phyloP scores from a whole-genome alignment of 441 rosid genomes.

The Adansonia rubrostipa region DNA sequence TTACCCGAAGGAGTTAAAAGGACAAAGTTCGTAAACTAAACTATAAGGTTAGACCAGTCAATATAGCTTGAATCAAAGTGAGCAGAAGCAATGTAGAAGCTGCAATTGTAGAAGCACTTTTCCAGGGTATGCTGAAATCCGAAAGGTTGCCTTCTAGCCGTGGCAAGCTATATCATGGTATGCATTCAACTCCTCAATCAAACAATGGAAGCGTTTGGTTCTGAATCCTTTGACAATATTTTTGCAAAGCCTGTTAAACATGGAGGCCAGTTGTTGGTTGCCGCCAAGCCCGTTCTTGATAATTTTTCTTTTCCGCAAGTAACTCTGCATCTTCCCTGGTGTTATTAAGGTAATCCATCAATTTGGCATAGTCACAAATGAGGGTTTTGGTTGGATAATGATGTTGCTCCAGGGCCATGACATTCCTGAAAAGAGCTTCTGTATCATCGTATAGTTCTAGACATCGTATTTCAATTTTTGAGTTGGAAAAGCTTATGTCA shows the following conservation, averaged over 20 bases:
- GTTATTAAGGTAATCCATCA: neutral
- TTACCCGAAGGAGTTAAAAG: neutral
- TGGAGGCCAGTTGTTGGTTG: neutral
- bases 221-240: neutral
- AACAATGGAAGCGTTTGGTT: neutral
- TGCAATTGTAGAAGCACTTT: neutral
- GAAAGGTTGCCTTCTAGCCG: neutral
- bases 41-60: neutral
- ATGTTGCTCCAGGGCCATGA: neutral
- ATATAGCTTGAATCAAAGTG: neutral
- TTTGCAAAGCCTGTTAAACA: neutral
- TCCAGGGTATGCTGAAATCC: neutral
- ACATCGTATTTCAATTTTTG: neutral
- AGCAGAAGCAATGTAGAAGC: neutral
- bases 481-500: neutral
- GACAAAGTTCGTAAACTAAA: neutral
- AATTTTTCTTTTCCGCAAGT: neutral
- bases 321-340: neutral
- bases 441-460: neutral
- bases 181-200: neutral
- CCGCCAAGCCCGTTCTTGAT: neutral
- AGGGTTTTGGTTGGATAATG: neutral
- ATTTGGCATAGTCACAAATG: neutral
- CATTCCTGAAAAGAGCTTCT: neutral
- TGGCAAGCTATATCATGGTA: neutral